Evolutionary conservation across 108 stramenopile species (phyloP).

Genomic region (Chaetoceros muelleri): DNA sequence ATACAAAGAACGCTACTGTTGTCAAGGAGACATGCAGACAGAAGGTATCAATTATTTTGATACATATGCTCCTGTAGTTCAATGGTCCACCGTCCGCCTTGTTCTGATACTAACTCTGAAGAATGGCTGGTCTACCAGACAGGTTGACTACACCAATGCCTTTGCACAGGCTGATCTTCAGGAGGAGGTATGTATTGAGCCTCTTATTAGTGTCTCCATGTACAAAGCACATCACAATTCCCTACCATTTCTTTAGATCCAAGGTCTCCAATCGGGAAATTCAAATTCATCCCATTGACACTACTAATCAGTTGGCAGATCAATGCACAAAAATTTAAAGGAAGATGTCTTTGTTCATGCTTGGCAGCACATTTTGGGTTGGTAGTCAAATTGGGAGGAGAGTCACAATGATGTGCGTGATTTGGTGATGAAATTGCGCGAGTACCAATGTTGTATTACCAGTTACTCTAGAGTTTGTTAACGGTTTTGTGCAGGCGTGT

Average conservation of each 20-base stretch:
- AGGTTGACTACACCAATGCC: constrained; percentile 8
- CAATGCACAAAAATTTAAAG: background rate
- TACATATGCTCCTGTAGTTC: constrained; percentile 30
- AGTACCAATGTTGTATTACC: too few species aligned
- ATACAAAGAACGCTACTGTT: constrained; percentile 18
- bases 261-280: background rate
- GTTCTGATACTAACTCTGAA: constrained; percentile 1
- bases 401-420: too few species aligned
- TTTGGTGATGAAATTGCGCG: too few species aligned
- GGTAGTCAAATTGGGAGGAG: background rate
- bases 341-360: background rate
- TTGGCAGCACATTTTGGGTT: background rate
- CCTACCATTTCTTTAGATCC: constrained; percentile 20
- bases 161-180: constrained; percentile 17
- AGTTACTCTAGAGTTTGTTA: too few species aligned
- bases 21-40: constrained; percentile 10
- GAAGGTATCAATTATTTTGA: constrained; percentile 12
- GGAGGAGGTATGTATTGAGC: constrained; percentile 11
- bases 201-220: constrained; percentile 8
- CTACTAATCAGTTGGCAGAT: constrained; percentile 10
- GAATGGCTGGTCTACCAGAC: background rate
- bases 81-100: constrained; percentile 24
- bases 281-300: background rate
- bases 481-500: too few species aligned
- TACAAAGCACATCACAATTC: constrained; percentile 27